phyloP scores from a whole-genome alignment of 2,329 filamentous ascomycete genomes.

The Fusarium foetens region DNA sequence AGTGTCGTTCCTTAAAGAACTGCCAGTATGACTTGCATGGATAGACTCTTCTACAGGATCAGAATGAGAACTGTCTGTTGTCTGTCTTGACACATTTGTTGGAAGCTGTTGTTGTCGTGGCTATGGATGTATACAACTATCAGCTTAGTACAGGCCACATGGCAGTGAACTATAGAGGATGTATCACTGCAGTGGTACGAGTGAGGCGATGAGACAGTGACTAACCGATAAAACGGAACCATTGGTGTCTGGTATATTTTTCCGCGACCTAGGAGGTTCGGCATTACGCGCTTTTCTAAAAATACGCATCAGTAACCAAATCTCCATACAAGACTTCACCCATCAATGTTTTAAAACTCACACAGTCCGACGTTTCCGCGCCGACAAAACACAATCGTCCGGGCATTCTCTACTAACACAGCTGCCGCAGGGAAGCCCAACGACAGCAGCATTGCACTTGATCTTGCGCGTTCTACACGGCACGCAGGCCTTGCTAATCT shows the following conservation, averaged over 20 bases:
- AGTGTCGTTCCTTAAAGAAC: not conserved
- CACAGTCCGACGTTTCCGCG: conserved; percentile 26
- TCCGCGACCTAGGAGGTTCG: not conserved
- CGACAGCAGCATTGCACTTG: conserved; percentile 30
- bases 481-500: conserved; percentile 31
- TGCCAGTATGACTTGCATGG: not conserved
- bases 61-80: not conserved
- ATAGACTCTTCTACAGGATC: not conserved
- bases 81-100: not conserved
- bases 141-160: not conserved
- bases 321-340: not conserved
- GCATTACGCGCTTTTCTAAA: not conserved
- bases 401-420: conserved; percentile 21
- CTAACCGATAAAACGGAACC: not conserved
- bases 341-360: not conserved
- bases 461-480: conserved; percentile 34
- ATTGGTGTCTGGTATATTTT: too few relatives aligned
- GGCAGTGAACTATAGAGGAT: not conserved
- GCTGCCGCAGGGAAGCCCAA: conserved; percentile 27
- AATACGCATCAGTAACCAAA: accelerated
- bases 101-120: not conserved
- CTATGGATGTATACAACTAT: not conserved
- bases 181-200: not conserved
- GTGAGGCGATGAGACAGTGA: not conserved
- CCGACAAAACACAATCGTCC: conserved; percentile 10